Evolutionary conservation across 139 green algal genomes (phyloP), one percentile per base, ranked within the genome.

Genomic region (Coelastrella sp.): DNA sequence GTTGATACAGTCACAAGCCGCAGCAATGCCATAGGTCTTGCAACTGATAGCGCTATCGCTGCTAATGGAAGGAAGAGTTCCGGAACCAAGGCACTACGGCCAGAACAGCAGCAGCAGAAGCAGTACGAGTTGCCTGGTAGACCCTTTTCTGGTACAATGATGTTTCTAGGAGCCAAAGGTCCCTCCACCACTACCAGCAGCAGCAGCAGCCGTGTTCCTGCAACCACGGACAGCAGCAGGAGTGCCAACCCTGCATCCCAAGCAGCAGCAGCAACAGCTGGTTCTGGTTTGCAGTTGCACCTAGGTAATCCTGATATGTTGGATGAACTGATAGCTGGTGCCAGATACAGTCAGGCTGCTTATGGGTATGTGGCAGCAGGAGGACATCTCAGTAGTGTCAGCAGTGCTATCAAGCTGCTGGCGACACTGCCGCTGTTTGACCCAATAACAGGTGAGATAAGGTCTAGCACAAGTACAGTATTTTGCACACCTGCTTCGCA

Each of bases 361-460:
- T 94, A 94, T 64, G 91, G 91, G 0, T 94, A 93, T 41, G 79
- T 84, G 32, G 86, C 89, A 43, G 85, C 85, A 23, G 89, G 87
- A 30, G 86, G 86, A 40, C 86, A 92, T 73, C 71, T 92, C 38
- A 60, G 68, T 37, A 87, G 51, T n/a, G 32, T 92, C 0, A 77
- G 71, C 38, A 87, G 69, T 51, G 66, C 88, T 27, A 34, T 90
- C 19, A 88, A 79, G 34, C 87, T 93, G 86, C 41, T 93, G 5
- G 68, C 82, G 35, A 87, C 64, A 21, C 63, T 85, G 13, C 84
- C 86, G 5, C 74, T 88, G 71, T 94, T 94, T 80, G 84, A 94
- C 85, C 89, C 91, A 6, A 87, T 94, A 35, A 91, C 90, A 59
- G 87, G 85, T 89, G 62, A 1, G 79, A 6, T 11, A 23, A 23